A percentile compares a stretch with the other conserved stretches of the same genome.
Conservation (phyloP, 495 filamentous ascomycete genomes). For the Cudoniella acicularis region DNA sequence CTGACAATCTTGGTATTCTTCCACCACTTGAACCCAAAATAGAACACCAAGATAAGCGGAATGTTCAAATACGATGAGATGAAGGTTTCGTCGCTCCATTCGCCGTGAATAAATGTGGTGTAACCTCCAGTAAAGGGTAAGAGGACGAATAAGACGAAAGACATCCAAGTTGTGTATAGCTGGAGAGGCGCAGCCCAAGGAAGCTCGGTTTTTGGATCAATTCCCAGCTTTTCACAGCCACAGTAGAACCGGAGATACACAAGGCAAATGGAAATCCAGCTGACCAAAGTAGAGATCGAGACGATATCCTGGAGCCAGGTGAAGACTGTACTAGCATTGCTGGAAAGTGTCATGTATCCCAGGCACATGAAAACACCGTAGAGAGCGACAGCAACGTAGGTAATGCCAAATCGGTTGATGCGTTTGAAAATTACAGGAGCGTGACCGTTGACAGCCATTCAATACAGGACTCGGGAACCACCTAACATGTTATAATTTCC, state of each 20-base stretch:
- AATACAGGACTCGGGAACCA: conserved; percentile 58
- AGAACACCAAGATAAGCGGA: neutral
- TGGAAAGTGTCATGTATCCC: neutral
- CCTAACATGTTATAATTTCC: conserved; percentile 46
- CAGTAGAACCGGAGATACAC: neutral
- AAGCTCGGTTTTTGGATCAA: neutral
- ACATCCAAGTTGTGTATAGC: neutral
- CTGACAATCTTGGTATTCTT: neutral
- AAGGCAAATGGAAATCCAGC: neutral
- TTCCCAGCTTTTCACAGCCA: neutral
- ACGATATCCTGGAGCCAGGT: neutral
- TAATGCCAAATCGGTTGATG: conserved; percentile 55
- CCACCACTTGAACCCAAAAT: neutral
- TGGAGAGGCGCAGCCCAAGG: neutral
- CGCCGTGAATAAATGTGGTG: neutral
- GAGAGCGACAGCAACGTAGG: conserved; percentile 49
- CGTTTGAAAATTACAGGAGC: conserved; percentile 51
- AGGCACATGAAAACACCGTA: conserved; percentile 50
- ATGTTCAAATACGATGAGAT: neutral
- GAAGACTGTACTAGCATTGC: neutral
- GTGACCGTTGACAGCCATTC: conserved; percentile 55
- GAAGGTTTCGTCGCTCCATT: neutral
- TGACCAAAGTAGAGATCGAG: neutral
- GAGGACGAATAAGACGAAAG: neutral
- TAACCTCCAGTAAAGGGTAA: neutral